Evolutionary conservation across 1,139 yeast species (phyloP), one percentile per base, ranked within the genome.

Genomic region (Geotrichum histeridarum): DNA sequence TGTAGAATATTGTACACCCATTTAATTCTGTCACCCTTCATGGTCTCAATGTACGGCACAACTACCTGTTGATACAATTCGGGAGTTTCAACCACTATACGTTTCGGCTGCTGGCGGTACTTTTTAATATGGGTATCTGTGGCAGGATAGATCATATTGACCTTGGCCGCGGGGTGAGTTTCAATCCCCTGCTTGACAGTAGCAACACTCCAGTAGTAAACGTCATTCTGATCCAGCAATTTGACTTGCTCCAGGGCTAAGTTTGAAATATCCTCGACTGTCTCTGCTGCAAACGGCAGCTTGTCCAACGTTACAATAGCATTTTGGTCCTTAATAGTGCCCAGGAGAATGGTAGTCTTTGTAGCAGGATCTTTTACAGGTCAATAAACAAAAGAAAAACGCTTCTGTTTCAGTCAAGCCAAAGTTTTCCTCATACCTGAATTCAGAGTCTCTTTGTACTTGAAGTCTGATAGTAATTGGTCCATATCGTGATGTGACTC

Each of bases 1-100:
- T 78, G 80, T 46, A 93, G 71, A 51, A 94, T 93, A 64, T 91
- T 91, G 63, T 82, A 77, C 2, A 93, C 98, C 99, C 99, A 93
- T 64, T 87, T 80, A 53, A 91, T 75, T 48, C 96, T 72, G 57
- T 80, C 83, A 2, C 95, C 95, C 54, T 78, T 78, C 86, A 86
- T 86, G 1, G 85, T 76, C 12, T 79, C 77, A 48, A 93, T 86
- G 67, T 86, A 93, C 0, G 97, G 96, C 42, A 75, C 73, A 1
- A 87, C 96, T 39, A 76, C 72, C 11, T 71, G 61, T 4, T 68
- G 52, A 71, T 91, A 93, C 72, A 81, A 74, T 53, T 83, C 83
- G 0, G 96, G 95, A 2, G 97, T 89, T 66, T 94, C 99, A 18
- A 71, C 67, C 2, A 93, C 77, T 64, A 85, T 73, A 62, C 84